Base-by-base conservation (phyloP, 805 yeast genomes). In the Candida maris region DNA sequence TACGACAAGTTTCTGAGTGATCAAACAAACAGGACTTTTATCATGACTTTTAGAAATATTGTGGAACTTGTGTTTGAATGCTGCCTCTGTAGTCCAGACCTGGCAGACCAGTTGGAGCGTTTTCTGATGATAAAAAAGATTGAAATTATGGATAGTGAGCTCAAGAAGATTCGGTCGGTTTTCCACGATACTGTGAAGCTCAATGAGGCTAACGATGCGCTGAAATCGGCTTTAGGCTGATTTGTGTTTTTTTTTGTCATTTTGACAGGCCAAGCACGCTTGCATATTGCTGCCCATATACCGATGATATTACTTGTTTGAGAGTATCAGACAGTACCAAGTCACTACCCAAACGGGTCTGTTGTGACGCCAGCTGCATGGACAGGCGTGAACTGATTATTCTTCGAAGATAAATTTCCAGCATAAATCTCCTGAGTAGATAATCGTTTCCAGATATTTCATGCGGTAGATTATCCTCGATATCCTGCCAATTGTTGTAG, bases 221-320 rank as follows among this genome's bases (percentile, higher is more conserved):
- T 58, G 18, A 37, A 40, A 19, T 17, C 34, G 13, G 10, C 16
- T n/a, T 28, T 28, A 8, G 31, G 8, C 7, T 25, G 15, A 25
- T 25, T 12, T 7, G n/a, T n/a, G n/a, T n/a, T n/a, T n/a, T n/a
- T n/a, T n/a, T n/a, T n/a, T n/a, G n/a, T 29, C 20, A 19, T 16
- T 32, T 32, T 27, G 56, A 59, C 16, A 47, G 51, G 17, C 38
- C 34, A 40, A 56, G 53, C 24, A 54, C 42, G 1, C 31, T 17
- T 15, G 46, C 35, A 25, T 55, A 59, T 3, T 52, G 54, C 15
- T 57, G 56, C 5, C 73, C 73, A 21, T 63, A 76, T 27, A 81
- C 70, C 17, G 79, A 59, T 28, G 71, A 69, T 13, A 79, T 80
- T 52, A 82, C 59, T 41, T 73, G 74, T 27, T 69, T 57, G 41